Percentiles rank a stretch among this genome's conserved stretches.
Conservation (phyloP, 2,329 filamentous ascomycete genomes). For the Colletotrichum camelliae region DNA sequence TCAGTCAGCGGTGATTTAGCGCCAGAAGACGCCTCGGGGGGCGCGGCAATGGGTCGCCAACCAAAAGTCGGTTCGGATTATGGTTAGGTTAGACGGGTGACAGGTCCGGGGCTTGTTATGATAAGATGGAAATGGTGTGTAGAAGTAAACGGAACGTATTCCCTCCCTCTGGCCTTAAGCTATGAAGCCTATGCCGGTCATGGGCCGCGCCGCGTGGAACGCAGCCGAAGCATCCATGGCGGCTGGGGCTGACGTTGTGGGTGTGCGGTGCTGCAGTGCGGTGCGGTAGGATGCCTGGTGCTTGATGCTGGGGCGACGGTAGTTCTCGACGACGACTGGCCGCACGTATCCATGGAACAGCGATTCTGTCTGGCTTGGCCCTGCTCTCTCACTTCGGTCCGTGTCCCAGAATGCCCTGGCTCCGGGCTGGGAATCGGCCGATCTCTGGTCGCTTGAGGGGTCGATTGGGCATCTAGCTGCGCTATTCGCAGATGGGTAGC, state of each 20-base stretch:
- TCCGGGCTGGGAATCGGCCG: conserved; percentile 2
- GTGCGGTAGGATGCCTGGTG: not conserved
- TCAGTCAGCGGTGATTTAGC: conserved; percentile 3
- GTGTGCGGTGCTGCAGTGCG: not conserved
- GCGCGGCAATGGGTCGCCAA: not conserved
- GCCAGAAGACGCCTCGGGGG: not conserved
- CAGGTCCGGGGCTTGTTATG: not conserved
- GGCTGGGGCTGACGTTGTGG: not conserved
- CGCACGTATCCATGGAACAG: not conserved
- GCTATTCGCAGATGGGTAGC: not conserved
- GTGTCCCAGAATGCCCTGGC: conserved; percentile 5
- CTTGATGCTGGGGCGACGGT: not conserved
- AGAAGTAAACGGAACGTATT: not conserved
- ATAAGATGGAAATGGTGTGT: not conserved
- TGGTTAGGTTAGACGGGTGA: not conserved
- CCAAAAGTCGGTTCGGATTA: not conserved
- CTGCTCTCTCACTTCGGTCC: conserved; percentile 3
- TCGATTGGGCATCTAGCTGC: not conserved
- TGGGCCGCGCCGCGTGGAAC: conserved; percentile 8
- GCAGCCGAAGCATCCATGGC: not conserved
- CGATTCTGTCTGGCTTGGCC: not conserved
- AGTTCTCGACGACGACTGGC: not conserved
- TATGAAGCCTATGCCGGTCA: not conserved
- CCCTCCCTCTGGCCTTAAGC: not conserved
- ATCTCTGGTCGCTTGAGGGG: not conserved